These are phyloP conservation scores for Penicillium freii DNA, from an alignment of 2,329 filamentous ascomycete species.

Conservation along the genomic window DNA sequence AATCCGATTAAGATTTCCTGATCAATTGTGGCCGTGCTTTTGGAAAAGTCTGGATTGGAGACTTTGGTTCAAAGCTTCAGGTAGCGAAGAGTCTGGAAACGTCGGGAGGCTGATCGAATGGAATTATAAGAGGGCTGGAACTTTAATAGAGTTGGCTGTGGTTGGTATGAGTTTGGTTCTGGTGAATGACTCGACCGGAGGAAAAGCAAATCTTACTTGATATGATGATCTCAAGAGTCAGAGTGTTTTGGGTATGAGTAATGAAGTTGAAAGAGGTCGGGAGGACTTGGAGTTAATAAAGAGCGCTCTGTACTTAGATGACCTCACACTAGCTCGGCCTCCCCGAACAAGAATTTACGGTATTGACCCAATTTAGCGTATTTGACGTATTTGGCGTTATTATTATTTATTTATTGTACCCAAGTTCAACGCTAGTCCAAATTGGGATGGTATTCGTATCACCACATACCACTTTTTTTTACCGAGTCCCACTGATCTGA, in stretches of 20 bases:
- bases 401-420: not conserved
- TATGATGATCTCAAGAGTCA: slow-evolving; percentile 10
- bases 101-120: slow-evolving; percentile 22
- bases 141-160: slow-evolving; percentile 14
- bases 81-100: slow-evolving; percentile 34
- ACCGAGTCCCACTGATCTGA: slow-evolving; percentile 22
- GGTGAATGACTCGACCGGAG: slow-evolving; percentile 23
- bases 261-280: slow-evolving; percentile 14
- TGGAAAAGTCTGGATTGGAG: slow-evolving; percentile 1
- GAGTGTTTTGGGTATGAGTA: slow-evolving; percentile 7
- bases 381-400: not conserved
- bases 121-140: slow-evolving; percentile 15
- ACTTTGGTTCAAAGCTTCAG: slow-evolving; percentile 10
- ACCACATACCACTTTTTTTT: not conserved
- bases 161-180: slow-evolving; percentile 16
- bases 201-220: slow-evolving; percentile 5
- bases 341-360: slow-evolving; percentile 5
- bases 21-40: slow-evolving; percentile 21
- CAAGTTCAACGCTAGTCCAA: slow-evolving; percentile 5
- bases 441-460: slow-evolving; percentile 4
- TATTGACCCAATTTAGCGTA: slow-evolving; percentile 1
- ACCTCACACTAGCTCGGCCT: slow-evolving; percentile 4
- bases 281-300: slow-evolving; percentile 16
- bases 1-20: slow-evolving; percentile 28
- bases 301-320: slow-evolving; percentile 8